Evolutionary conservation across 345 rosid species (phyloP).

Genomic region (Acer campestre): DNA sequence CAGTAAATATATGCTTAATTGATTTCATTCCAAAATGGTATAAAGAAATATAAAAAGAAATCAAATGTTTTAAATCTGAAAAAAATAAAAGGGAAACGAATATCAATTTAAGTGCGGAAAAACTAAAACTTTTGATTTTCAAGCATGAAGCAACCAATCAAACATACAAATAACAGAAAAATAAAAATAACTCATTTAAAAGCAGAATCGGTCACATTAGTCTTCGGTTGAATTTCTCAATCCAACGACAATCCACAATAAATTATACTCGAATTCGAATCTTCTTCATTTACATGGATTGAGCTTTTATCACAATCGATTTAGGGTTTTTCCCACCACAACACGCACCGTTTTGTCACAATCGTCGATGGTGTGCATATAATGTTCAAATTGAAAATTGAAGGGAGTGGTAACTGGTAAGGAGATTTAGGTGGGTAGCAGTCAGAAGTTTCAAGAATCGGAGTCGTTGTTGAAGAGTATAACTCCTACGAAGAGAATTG

Average conservation of each 20-base stretch:
- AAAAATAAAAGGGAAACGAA: too few species aligned
- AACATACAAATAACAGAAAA: too few species aligned
- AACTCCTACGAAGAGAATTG: slow-evolving; percentile 64
- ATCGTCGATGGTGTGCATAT: slow-evolving; percentile 69
- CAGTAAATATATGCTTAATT: too few species aligned
- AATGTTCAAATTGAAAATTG: slow-evolving; percentile 76
- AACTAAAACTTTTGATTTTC: too few species aligned
- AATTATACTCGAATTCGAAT: too few species aligned
- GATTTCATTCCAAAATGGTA: too few species aligned
- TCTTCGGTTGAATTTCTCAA: slow-evolving; percentile 41
- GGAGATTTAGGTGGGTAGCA: slow-evolving; percentile 41
- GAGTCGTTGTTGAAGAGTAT: slow-evolving; percentile 61
- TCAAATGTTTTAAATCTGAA: too few species aligned
- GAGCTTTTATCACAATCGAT: slow-evolving; percentile 33
- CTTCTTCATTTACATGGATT: slow-evolving; percentile 21
- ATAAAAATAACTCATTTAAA: too few species aligned
- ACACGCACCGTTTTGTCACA: slow-evolving; percentile 33
- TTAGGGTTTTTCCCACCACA: slow-evolving; percentile 41
- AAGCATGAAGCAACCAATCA: too few species aligned
- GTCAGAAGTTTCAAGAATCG: slow-evolving; percentile 57
- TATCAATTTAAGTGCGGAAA: too few species aligned
- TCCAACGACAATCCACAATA: slow-evolving; percentile 33
- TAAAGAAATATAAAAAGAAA: too few species aligned
- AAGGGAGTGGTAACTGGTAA: slow-evolving; percentile 35
- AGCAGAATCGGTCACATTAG: too few species aligned